Conservation (phyloP, 345 rosid genomes). For the Boechera stricta region DNA sequence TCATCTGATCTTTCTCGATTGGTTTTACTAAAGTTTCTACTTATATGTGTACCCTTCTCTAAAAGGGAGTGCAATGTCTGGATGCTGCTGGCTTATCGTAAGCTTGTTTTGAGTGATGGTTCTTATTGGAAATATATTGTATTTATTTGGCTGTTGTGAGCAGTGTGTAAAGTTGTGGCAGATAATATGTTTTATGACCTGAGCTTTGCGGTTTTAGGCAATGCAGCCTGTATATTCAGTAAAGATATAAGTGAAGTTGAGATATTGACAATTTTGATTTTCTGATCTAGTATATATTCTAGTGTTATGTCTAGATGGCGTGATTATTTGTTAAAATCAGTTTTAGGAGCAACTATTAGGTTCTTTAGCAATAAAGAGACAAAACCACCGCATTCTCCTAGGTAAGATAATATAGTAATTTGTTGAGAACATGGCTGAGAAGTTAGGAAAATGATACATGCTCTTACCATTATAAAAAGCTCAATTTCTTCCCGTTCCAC, state of each 20-base stretch:
- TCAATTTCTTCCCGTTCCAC: conserved; percentile 54
- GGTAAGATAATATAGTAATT: conserved; percentile 23
- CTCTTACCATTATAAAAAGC: conserved; percentile 48
- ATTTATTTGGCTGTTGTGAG: not conserved
- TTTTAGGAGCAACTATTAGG: not conserved
- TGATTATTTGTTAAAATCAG: not conserved
- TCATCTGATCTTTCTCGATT: conserved; percentile 37
- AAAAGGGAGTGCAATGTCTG: conserved; percentile 6
- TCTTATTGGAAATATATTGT: not conserved
- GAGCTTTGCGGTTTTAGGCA: conserved; percentile 1
- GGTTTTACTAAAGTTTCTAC: not conserved
- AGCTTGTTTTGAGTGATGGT: conserved; percentile 11
- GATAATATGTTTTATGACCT: conserved; percentile 2
- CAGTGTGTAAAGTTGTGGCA: not conserved
- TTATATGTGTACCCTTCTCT: not conserved
- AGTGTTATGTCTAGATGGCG: conserved; percentile 5
- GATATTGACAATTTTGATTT: conserved; percentile 7
- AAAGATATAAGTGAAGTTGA: not conserved
- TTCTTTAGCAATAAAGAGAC: conserved; percentile 2
- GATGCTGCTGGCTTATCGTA: conserved; percentile 12
- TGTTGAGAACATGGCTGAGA: conserved; percentile 36
- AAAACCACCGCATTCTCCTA: not conserved
- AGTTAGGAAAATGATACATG: conserved; percentile 50
- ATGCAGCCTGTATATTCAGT: conserved; percentile 20
- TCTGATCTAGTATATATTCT: not conserved